A percentile compares a stretch with the other conserved stretches of the same genome.
Evolutionary conservation across 176 grass and related monocot species (phyloP).

Genomic region (Leersia perrieri): DNA sequence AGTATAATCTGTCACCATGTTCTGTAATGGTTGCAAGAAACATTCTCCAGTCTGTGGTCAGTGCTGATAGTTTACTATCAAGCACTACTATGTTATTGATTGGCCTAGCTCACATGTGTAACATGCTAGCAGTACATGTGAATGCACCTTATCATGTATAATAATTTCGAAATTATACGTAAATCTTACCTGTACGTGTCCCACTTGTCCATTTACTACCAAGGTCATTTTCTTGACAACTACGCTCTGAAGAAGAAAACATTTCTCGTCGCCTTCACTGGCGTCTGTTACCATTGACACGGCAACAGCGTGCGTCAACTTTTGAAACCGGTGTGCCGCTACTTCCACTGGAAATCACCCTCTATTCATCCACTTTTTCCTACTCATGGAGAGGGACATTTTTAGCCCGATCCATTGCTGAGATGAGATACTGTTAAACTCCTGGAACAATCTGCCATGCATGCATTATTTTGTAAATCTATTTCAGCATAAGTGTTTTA

Average conservation of each 20-base stretch:
- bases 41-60: neutral
- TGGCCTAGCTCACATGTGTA: neutral
- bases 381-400: neutral
- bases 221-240: neutral
- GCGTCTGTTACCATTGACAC: conserved; percentile 1
- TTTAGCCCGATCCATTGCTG: neutral
- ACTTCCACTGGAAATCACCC: neutral
- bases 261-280: neutral
- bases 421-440: neutral
- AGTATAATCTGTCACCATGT: too few relatives aligned
- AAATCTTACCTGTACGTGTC: neutral
- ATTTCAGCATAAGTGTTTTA: too few relatives aligned
- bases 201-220: neutral
- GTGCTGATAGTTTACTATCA: neutral
- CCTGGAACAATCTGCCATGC: neutral
- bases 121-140: neutral
- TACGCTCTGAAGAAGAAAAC: neutral
- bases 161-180: neutral
- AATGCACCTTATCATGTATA: neutral
- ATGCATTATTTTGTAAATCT: too few relatives aligned
- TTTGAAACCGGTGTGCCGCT: neutral
- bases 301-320: conserved; percentile 18
- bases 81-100: neutral
- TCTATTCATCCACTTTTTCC: neutral
- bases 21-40: neutral